phyloP scores from a whole-genome alignment of 176 grass and related monocot species.

The Phoenix dactylifera region DNA sequence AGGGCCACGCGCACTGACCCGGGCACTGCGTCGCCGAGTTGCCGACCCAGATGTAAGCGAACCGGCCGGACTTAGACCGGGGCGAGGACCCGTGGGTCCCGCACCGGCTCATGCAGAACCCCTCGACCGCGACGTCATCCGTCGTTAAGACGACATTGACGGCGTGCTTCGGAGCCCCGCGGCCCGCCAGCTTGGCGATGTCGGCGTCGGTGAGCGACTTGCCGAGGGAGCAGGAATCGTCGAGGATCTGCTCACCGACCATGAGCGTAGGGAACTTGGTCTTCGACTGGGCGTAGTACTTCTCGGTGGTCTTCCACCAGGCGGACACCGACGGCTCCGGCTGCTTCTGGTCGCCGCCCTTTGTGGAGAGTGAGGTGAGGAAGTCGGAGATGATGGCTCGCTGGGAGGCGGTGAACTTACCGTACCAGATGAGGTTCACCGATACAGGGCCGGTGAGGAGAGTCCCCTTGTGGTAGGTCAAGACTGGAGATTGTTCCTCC shows the following conservation, averaged over 20 bases:
- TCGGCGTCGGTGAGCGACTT: constrained; percentile 43
- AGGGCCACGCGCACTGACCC: constrained; percentile 66
- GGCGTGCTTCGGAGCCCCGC: constrained; percentile 16
- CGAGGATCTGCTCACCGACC: constrained; percentile 17
- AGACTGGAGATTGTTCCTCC: neutral
- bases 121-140: constrained; percentile 61
- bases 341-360: no score
- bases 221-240: constrained; percentile 31
- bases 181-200: constrained; percentile 31
- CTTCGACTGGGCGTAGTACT: constrained; percentile 23
- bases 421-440: constrained; percentile 33
- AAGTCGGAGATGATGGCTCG: constrained; percentile 30
- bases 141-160: constrained; percentile 63
- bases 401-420: constrained; percentile 21
- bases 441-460: constrained; percentile 24
- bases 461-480: constrained; percentile 30
- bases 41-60: constrained; percentile 34
- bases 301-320: constrained; percentile 36
- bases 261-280: constrained; percentile 15
- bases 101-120: constrained; percentile 79
- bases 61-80: neutral
- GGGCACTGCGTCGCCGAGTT: constrained; percentile 42
- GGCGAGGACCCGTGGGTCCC: constrained; percentile 41
- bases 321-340: constrained; percentile 27
- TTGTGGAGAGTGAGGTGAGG: constrained; percentile 17